These are phyloP conservation scores for Biscogniauxia sp. DNA, from an alignment of 2,329 filamentous ascomycete species.

Conservation along the genomic window DNA sequence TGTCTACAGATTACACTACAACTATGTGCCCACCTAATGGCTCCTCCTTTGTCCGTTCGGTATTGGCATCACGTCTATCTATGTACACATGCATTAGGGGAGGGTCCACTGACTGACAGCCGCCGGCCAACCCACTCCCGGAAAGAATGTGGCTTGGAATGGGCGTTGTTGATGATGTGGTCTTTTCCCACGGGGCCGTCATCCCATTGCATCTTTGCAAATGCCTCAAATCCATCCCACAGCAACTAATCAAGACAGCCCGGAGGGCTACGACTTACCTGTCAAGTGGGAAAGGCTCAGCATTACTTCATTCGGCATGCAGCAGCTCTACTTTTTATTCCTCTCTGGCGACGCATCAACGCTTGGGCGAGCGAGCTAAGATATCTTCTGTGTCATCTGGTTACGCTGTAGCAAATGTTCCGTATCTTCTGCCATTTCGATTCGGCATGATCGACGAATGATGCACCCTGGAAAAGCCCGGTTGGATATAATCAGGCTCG, in stretches of 20 bases:
- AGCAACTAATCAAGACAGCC: neutral
- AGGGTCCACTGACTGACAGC: slow-evolving; percentile 1
- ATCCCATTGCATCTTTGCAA: neutral
- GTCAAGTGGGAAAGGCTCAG: too few relatives aligned
- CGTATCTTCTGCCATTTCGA: neutral
- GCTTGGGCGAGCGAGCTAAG: neutral
- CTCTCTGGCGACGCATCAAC: neutral
- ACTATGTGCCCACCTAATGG: neutral
- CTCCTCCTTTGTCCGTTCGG: neutral
- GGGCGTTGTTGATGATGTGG: slow-evolving; percentile 14
- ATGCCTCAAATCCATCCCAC: neutral
- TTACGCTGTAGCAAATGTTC: neutral
- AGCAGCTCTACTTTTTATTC: neutral
- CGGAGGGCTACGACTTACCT: neutral
- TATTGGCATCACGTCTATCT: neutral
- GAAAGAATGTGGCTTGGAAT: slow-evolving; percentile 17
- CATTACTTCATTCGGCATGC: neutral
- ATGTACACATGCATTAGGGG: neutral
- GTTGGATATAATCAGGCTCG: neutral
- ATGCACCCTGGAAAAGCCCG: neutral
- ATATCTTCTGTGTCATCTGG: neutral
- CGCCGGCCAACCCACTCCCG: neutral
- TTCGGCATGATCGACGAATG: neutral
- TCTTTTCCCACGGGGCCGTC: slow-evolving; percentile 9
- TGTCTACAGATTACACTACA: neutral